Percentiles rank a stretch among this genome's conserved stretches.
Evolutionary conservation across 768 basidiomycete species (phyloP).

Genomic region (Tubosaeta brunneosetosa): DNA sequence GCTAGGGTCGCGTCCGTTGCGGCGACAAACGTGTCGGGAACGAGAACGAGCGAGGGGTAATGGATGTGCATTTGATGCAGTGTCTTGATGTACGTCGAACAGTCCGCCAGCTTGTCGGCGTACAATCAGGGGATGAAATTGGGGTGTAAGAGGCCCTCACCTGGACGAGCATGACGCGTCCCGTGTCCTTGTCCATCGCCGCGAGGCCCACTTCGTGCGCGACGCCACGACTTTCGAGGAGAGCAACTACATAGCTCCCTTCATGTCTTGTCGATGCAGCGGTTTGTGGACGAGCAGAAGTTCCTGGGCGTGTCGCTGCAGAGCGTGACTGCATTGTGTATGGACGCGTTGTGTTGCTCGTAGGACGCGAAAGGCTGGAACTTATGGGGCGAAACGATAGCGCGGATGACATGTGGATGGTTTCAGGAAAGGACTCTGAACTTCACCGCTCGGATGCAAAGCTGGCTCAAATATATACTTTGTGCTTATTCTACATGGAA

Average conservation of each 20-base stretch:
- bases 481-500: conserved; percentile 35
- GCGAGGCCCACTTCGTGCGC: conserved; percentile 86
- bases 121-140: neutral
- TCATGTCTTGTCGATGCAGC: conserved; percentile 56
- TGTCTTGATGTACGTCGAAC: conserved; percentile 85
- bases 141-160: conserved; percentile 32
- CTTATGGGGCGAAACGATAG: conserved; percentile 6
- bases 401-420: conserved; percentile 9
- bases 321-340: conserved; percentile 58
- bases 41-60: conserved; percentile 62
- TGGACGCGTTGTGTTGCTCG: conserved; percentile 34
- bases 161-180: conserved; percentile 73
- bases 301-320: conserved; percentile 30
- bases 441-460: neutral
- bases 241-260: conserved; percentile 58
- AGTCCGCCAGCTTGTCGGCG: conserved; percentile 71
- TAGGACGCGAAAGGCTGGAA: conserved; percentile 13
- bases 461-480: neutral
- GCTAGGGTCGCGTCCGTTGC: conserved; percentile 45
- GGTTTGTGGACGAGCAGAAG: conserved; percentile 55
- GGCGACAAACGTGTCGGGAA: conserved; percentile 79
- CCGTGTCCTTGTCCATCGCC: conserved; percentile 76
- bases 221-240: conserved; percentile 74
- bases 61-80: conserved; percentile 82
- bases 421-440: no score